Conservation (phyloP, 192 early-diverging fungal species). For the Geranomyces michiganensis region DNA sequence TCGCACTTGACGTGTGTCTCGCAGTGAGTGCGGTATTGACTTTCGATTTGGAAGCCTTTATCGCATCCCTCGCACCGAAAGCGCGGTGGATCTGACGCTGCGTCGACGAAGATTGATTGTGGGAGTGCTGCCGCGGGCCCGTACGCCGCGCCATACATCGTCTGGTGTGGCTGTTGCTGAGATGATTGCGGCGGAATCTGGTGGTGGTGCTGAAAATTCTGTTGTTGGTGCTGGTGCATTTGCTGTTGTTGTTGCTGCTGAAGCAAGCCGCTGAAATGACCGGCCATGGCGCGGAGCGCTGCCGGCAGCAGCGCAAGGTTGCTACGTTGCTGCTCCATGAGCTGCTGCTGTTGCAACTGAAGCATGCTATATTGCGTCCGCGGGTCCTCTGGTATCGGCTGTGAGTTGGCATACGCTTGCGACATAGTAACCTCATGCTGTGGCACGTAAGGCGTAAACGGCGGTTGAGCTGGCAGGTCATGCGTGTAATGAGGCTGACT, state of each 20-base stretch:
- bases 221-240: slow-evolving; percentile 6
- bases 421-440: neutral
- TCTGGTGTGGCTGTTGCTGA: neutral
- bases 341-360: slow-evolving; percentile 25
- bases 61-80: slow-evolving; percentile 40
- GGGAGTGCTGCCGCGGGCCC: neutral
- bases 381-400: neutral
- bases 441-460: neutral
- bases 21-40: slow-evolving; percentile 35
- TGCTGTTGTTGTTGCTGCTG: slow-evolving; percentile 8
- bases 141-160: neutral
- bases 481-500: neutral
- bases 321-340: slow-evolving; percentile 26
- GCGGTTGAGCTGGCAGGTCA: neutral
- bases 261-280: neutral
- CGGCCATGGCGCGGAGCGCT: slow-evolving; percentile 15
- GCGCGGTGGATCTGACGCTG: neutral
- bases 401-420: neutral
- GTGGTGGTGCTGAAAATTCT: neutral
- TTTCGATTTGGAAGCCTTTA: slow-evolving; percentile 22
- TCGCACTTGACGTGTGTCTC: slow-evolving; percentile 39
- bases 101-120: neutral
- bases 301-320: slow-evolving; percentile 7
- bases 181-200: neutral
- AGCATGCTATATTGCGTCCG: slow-evolving; percentile 11